These are phyloP conservation scores for Saccharomycopsis olivae DNA, from an alignment of 805 yeast species.

Conservation along the genomic window DNA sequence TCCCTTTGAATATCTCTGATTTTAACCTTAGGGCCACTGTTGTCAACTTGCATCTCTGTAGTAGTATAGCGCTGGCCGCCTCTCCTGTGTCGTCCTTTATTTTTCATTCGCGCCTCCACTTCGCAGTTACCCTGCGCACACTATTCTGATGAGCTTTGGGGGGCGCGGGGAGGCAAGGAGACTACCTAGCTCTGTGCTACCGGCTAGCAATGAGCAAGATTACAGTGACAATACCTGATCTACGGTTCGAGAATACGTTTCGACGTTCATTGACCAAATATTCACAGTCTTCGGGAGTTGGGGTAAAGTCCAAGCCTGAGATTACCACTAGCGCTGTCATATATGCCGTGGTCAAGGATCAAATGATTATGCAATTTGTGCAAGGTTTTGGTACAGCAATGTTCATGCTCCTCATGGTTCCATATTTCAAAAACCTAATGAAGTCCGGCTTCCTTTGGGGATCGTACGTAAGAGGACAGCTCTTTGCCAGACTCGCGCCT, in stretches of 20 bases:
- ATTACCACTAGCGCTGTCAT: conserved; percentile 36
- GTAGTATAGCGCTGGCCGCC: too few species aligned
- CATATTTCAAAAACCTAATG: conserved; percentile 8
- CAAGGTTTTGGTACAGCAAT: conserved; percentile 34
- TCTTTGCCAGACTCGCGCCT: too few species aligned
- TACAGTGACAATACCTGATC: conserved; percentile 39
- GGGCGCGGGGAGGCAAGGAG: too few species aligned
- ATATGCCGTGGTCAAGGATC: conserved; percentile 42
- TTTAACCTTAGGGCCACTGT: conserved; percentile 67
- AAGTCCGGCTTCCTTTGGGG: conserved; percentile 15
- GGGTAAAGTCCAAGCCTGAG: conserved; percentile 3
- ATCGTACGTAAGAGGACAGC: conserved; percentile 59
- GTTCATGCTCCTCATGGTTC: conserved; percentile 12
- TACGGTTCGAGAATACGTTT: conserved; percentile 58
- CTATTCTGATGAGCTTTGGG: too few species aligned
- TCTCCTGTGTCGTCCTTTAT: too few species aligned
- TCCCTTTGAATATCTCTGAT: conserved; percentile 80
- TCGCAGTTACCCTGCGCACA: too few species aligned
- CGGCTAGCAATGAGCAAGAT: conserved; percentile 4
- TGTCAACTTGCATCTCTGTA: too few species aligned
- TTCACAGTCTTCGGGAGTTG: conserved; percentile 3
- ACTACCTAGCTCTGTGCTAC: too few species aligned
- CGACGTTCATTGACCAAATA: conserved; percentile 26
- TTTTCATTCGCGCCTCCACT: too few species aligned
- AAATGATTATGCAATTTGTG: conserved; percentile 43